Evolutionary conservation across 73 alveolate species (phyloP), one percentile per base, ranked within the genome.

Genomic region (Uronychia binucleata): DNA sequence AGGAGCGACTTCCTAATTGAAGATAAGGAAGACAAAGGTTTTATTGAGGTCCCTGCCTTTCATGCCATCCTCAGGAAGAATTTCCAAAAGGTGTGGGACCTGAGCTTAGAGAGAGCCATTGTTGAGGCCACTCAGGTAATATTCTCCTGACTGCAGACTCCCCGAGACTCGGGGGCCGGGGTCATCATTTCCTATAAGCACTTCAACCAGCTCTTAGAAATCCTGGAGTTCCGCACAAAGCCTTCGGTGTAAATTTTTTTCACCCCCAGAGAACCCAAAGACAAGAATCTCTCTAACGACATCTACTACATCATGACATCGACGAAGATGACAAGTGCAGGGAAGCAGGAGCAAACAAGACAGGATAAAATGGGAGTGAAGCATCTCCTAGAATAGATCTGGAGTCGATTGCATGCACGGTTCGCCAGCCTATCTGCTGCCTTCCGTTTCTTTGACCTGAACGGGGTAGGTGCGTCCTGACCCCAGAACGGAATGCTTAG

Each of bases 381-480:
- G 67, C 5, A 46, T 11, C 67, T 84, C 1, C 57, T 86, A 83
- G 87, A 86, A 8, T 26, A 76, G 26, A 59, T 86, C 1, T 82
- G 92, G 74, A 59, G 34, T 14, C 58, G 59, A 58, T 13, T 86
- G 0, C 46, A 27, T 34, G 92, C 78, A 34, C 77, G 83, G 58
- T 86, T 86, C 74, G 28, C 11, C 0, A 27, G 59, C n/a, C 29
- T 86, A 0, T 28, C 92, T 30, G 32, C 33, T 1, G 92, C 92
- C 14, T 86, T 78, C 57, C 74, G 92, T n/a, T 86, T n/a, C 83
- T 86, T 86, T 59, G 87, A 86, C 59, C 77, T 46, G 0, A 86
- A 86, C 19, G 67, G n/a, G 5, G 67, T 46, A 46, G 19, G 19
- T 46, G 19, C n/a, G 67, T 11, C 19, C 19, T 46, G 19, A 46